These are phyloP conservation scores for Ochetophila trinervis DNA, from an alignment of 306 rosid species.

Conservation along the genomic window DNA sequence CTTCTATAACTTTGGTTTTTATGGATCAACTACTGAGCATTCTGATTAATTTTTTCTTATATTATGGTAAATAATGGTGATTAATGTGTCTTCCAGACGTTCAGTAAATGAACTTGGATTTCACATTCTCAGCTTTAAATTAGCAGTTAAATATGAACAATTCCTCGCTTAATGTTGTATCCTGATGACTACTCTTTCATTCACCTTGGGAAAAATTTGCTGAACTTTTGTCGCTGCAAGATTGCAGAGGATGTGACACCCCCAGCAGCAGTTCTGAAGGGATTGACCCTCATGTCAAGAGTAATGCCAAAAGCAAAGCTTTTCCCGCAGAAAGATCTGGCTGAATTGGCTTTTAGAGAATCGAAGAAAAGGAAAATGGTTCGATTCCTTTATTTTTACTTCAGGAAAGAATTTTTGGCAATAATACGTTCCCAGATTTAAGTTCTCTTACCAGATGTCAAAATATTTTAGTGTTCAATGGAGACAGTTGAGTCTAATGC, in stretches of 20 bases:
- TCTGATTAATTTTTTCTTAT: background rate
- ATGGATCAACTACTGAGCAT: background rate
- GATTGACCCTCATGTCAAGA: conserved; percentile 50
- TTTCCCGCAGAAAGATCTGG: conserved; percentile 58
- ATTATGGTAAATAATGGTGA: background rate
- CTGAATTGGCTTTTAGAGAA: conserved; percentile 66
- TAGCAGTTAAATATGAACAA: background rate
- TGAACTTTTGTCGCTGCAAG: conserved; percentile 53
- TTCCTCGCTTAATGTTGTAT: background rate
- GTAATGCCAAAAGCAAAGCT: conserved; percentile 77
- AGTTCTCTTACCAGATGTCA: background rate
- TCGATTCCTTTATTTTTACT: conserved; percentile 27
- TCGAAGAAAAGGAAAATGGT: conserved; percentile 76
- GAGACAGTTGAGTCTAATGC: background rate
- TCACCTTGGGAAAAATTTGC: conserved; percentile 21
- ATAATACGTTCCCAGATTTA: no score
- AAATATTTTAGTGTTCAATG: background rate
- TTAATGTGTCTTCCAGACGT: background rate
- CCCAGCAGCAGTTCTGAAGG: conserved; percentile 55
- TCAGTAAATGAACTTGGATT: background rate
- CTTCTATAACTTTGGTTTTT: no score
- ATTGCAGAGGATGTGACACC: conserved; percentile 80
- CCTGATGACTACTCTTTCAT: background rate
- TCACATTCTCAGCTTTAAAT: background rate
- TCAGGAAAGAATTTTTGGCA: no score